These are phyloP conservation scores for Hydnum rufescens DNA, from an alignment of 768 basidiomycete genomes.

Conservation along the genomic window DNA sequence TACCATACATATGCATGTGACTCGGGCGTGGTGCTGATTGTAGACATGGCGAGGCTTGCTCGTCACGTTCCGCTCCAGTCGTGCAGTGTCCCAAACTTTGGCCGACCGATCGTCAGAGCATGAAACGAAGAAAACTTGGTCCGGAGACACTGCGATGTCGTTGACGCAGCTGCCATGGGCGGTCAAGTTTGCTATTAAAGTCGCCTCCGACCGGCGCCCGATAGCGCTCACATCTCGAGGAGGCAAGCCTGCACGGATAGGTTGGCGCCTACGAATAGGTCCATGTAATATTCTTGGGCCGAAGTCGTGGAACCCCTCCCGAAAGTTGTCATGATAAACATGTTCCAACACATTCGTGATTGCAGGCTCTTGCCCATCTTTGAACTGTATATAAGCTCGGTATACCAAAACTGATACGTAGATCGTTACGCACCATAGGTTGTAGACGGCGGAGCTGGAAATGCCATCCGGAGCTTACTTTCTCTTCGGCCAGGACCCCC, in stretches of 20 bases:
- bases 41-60: constrained; percentile 34
- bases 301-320: constrained; percentile 76
- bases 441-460: constrained; percentile 4
- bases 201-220: constrained; percentile 46
- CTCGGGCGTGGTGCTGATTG: constrained; percentile 36
- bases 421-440: constrained; percentile 6
- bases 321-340: constrained; percentile 63
- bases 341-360: constrained; percentile 80
- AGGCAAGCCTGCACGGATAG: constrained; percentile 45
- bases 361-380: constrained; percentile 80
- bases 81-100: constrained; percentile 38
- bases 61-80: constrained; percentile 87
- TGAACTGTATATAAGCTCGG: neutral
- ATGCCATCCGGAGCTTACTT: constrained; percentile 2
- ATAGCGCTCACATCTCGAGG: constrained; percentile 26
- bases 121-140: constrained; percentile 63
- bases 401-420: neutral
- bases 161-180: constrained; percentile 70
- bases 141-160: constrained; percentile 70
- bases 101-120: constrained; percentile 24
- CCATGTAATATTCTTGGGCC: constrained; percentile 75
- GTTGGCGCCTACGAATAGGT: constrained; percentile 55
- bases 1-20: constrained; percentile 55
- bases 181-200: constrained; percentile 62
- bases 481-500: constrained; percentile 31